Evolutionary conservation across 345 rosid genomes (phyloP).

Genomic region (Abelmoschus esculentus): DNA sequence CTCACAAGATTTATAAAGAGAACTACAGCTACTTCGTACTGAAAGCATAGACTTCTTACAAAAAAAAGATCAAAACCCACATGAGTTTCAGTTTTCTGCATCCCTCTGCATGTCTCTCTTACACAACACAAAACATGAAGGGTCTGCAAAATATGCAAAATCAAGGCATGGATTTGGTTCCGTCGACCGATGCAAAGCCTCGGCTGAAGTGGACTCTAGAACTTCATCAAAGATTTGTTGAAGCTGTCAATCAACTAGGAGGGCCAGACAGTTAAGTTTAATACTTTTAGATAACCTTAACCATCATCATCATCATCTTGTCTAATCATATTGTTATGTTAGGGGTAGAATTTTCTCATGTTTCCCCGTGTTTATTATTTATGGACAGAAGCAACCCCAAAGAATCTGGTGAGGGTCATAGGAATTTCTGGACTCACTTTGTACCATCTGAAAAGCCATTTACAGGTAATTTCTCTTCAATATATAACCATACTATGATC

Average conservation of each 20-base stretch:
- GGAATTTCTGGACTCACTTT: constrained; percentile 85
- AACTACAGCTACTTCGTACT: constrained; percentile 21
- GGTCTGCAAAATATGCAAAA: constrained; percentile 33
- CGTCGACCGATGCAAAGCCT: constrained; percentile 92
- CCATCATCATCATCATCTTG: constrained; percentile 1
- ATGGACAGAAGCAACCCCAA: constrained; percentile 88
- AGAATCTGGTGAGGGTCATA: constrained; percentile 79
- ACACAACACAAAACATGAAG: constrained; percentile 22
- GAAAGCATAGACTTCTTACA: not conserved
- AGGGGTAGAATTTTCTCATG: not conserved
- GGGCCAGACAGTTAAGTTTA: constrained; percentile 73
- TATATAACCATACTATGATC: not conserved
- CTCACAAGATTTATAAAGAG: constrained; percentile 36
- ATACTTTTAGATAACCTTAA: not conserved
- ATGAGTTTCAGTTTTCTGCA: constrained; percentile 13
- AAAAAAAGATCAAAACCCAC: constrained; percentile 12
- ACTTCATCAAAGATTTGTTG: constrained; percentile 84
- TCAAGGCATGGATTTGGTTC: constrained; percentile 59
- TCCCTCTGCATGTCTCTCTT: constrained; percentile 14
- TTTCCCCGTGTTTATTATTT: constrained; percentile 8
- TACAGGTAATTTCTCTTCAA: constrained; percentile 44
- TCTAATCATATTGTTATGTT: not conserved
- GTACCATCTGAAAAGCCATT: constrained; percentile 94
- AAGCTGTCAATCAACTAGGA: constrained; percentile 72
- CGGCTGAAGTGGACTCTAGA: constrained; percentile 95